Conservation (phyloP, 2,329 filamentous ascomycete genomes). For the Aspergillus quadrilineatus region DNA sequence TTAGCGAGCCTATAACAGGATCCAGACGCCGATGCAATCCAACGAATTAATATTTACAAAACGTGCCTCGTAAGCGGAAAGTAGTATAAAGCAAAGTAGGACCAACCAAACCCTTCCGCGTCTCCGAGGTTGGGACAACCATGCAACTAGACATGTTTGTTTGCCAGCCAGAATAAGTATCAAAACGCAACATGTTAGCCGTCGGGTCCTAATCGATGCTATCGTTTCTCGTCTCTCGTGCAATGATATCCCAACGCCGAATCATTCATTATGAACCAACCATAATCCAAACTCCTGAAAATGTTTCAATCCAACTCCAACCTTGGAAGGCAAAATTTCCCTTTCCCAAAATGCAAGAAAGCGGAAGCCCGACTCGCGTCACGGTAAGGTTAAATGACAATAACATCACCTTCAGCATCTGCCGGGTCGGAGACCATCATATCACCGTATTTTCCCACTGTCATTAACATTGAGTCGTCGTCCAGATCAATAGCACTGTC, state of each 20-base stretch:
- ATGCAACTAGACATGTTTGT: slow-evolving; percentile 24
- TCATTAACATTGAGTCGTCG: slow-evolving; percentile 44
- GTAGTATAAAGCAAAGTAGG: slow-evolving; percentile 9
- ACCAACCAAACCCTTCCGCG: slow-evolving; percentile 8
- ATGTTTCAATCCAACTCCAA: slow-evolving; percentile 30
- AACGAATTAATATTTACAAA: slow-evolving; percentile 24
- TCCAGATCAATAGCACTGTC: slow-evolving; percentile 73
- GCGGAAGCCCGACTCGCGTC: slow-evolving; percentile 16
- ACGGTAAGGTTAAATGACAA: slow-evolving; percentile 40
- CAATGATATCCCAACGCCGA: slow-evolving; percentile 30
- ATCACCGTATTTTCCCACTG: slow-evolving; percentile 46
- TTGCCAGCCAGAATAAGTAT: slow-evolving; percentile 16
- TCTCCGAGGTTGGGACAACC: slow-evolving; percentile 22
- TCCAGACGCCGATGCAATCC: slow-evolving; percentile 10
- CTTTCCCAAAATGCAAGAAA: slow-evolving; percentile 20
- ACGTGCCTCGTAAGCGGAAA: slow-evolving; percentile 3
- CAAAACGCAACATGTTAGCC: slow-evolving; percentile 13
- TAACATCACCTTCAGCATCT: slow-evolving; percentile 47
- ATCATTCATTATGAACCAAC: slow-evolving; percentile 23
- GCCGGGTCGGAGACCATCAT: slow-evolving; percentile 48
- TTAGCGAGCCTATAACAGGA: slow-evolving; percentile 11
- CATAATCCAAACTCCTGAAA: slow-evolving; percentile 29
- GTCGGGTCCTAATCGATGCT: slow-evolving; percentile 25
- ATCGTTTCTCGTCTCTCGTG: slow-evolving; percentile 34
- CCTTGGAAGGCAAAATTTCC: slow-evolving; percentile 22